Evolutionary conservation across 75 land plant species (phyloP), one percentile per base, ranked within the genome.

Genomic region (Pinus tabuliformis): DNA sequence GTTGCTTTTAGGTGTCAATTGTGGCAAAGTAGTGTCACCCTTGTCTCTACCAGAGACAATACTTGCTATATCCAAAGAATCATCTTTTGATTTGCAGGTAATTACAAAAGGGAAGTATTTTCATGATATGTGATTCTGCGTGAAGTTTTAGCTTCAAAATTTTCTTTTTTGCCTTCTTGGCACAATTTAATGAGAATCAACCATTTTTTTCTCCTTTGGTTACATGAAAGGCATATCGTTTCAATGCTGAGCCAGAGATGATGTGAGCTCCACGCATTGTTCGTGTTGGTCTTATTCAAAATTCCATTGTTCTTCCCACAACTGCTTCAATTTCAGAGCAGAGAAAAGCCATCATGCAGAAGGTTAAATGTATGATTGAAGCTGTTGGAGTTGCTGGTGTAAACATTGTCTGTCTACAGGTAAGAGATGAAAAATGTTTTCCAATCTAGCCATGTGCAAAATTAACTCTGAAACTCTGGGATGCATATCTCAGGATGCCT

Each of bases 321-420:
- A 89, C 88, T 52, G 82, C 88, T 22, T 87, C 91, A 42, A 84
- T 95, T 77, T 36, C 65, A 52, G 92, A 92, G 42, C 98, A 97
- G 72, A 94, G 80, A 72, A 86, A 24, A 49, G 92, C 96, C 42
- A 91, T 97, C 64, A 88, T 89, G 88, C 68, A 88, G 72, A 88
- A 92, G 80, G 56, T 97, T 37, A 82, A 85, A 57, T 68, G 77
- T 4, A 82, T 95, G 62, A 89, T 97, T 81, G 89, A 91, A 58
- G 88, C 95, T 74, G 98, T 95, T 58, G 98, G 92, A 49, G 76
- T 83, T 78, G 85, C 93, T 22, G 89, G 93, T 49, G 98, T 97
- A 63, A 95, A 97, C 78, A 81, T 97, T 62, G 77, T 97, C 60
- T 97, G 98, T 82, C 84, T 97, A 64, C 95, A 97, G 85, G 99